These are phyloP conservation scores for Sphaerulina musiva DNA, from an alignment of 2,329 filamentous ascomycete species.

Conservation along the genomic window DNA sequence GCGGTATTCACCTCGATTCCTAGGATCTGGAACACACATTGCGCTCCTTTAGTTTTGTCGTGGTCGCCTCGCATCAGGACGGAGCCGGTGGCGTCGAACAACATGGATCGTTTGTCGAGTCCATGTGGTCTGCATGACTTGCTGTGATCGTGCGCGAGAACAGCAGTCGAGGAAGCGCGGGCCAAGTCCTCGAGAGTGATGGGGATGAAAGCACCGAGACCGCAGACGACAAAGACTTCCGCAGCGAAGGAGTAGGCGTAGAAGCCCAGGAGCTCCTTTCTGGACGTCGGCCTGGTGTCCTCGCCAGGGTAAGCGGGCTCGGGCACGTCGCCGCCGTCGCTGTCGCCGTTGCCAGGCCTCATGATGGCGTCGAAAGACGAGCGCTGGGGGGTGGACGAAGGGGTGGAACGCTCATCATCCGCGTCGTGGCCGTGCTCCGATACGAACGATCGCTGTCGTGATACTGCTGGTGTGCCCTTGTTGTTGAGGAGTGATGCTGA, in stretches of 20 bases:
- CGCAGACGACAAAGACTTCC: conserved; percentile 93
- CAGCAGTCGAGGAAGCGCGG: conserved; percentile 67
- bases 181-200: conserved; percentile 92
- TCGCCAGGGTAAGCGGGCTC: conserved; percentile 65
- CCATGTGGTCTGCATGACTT: conserved; percentile 55
- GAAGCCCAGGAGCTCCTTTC: conserved; percentile 84
- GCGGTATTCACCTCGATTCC: conserved; percentile 89
- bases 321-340: conserved; percentile 9
- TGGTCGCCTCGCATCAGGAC: neutral
- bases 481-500: neutral
- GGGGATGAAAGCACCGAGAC: conserved; percentile 82
- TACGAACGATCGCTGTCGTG: conserved; percentile 8
- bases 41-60: conserved; percentile 42
- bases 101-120: conserved; percentile 5
- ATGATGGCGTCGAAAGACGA: conserved; percentile 14
- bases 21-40: conserved; percentile 77
- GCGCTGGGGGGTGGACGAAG: conserved; percentile 10
- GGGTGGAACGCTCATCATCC: conserved; percentile 22
- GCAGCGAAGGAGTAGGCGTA: conserved; percentile 95
- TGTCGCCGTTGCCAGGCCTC: conserved; percentile 10
- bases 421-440: conserved; percentile 17
- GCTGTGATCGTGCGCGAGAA: conserved; percentile 68
- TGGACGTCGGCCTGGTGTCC: conserved; percentile 80
- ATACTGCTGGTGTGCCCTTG: conserved; percentile 4
- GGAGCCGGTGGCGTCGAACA: neutral